Base-by-base conservation (phyloP, 345 rosid genomes). In the Salix exigua region DNA sequence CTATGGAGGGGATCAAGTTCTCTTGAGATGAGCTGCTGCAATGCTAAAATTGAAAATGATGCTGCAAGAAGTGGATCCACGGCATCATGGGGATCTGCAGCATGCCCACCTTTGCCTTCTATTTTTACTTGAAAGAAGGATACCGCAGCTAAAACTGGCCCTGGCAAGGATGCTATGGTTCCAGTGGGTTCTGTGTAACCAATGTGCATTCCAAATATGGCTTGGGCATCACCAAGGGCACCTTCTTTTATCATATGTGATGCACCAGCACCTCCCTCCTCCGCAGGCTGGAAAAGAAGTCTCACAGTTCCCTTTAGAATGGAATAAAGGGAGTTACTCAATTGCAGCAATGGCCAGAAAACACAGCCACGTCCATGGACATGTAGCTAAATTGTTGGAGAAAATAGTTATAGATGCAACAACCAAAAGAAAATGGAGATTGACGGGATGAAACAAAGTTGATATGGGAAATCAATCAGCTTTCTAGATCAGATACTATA, bases 221-320 rank as follows among this genome's bases (percentile, higher is more conserved):
- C 97, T 89, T 89, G 92, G n/a, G 97, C 86, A 33, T 90, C 88
- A 80, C 97, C 96, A 64, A 95, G 83, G 18, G 97, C 96, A 17
- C 97, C 93, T n/a, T 93, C 96, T 77, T 81, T 80, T 74, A 95
- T 86, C 99, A 95, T 90, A 21, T 79, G 83, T 68, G 83, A 82
- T 30, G 97, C 99, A 82, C 99, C 99, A 0, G 96, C 97, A 60
- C 97, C 97, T 67, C 92, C 93, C 81, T 95, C 97, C 83, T 95
- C 97, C 7, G 96, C 99, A 17, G 96, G 97, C 78, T 95, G 97
- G 86, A 93, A 95, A 69, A 95, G 85, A 75, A 93, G 92, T 78
- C 94, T 85, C 75, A 93, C 91, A 38, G 97, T 90, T 76, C 97
- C 99, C 99, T 95, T 80, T 73, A 75, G 75, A 26, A 66, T 33